Base-by-base conservation (phyloP, 1,284 basidiomycete genomes). In the Marasmius tenuissimus region DNA sequence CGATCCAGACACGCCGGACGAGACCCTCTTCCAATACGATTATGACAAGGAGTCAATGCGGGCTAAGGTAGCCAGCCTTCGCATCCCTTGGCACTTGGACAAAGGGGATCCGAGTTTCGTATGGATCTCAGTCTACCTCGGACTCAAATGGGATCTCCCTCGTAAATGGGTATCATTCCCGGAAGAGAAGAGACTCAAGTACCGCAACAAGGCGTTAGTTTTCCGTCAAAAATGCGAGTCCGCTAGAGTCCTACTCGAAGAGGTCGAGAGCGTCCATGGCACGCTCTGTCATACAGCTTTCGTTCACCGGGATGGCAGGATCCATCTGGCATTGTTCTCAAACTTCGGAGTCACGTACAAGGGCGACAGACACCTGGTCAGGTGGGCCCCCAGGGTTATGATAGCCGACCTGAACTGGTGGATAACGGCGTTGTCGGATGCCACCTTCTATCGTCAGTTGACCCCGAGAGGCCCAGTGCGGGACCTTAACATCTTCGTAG, bases 261-360 rank as follows among this genome's bases (percentile, higher is more conserved):
- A 67, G 58, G 65, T 65, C 35, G 62, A 76, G 0, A 40, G 39
- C 39, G 16, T 40, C 16, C 73, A 76, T 60, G 73, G 77, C 9
- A 71, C 73, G 9, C 66, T 79, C 0, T 71, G 68, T 27, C 77
- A 80, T 62, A 67, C 75, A 2, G 55, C 73, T 1, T 76, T 77
- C 22, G 69, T 78, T 10, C 69, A 73, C 61, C 66, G 62, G 0
- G 50, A 69, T 3, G 76, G 76, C 0, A 61, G 68, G 0, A 68
- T 73, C 4, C 66, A 63, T 58, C 70, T 78, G 0, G 58, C 74
- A 1, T 67, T 65, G 12, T 34, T 78, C 0, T 73, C 68, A 10
- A 61, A 65, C 12, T 75, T 75, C 66, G 57, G 74, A 4, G 59
- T 69, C 16, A 42, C 66, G 16, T 40, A 9, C 39, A 40, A 40